phyloP scores from a whole-genome alignment of 495 filamentous ascomycete genomes.

The Umbilicaria muhlenbergii region DNA sequence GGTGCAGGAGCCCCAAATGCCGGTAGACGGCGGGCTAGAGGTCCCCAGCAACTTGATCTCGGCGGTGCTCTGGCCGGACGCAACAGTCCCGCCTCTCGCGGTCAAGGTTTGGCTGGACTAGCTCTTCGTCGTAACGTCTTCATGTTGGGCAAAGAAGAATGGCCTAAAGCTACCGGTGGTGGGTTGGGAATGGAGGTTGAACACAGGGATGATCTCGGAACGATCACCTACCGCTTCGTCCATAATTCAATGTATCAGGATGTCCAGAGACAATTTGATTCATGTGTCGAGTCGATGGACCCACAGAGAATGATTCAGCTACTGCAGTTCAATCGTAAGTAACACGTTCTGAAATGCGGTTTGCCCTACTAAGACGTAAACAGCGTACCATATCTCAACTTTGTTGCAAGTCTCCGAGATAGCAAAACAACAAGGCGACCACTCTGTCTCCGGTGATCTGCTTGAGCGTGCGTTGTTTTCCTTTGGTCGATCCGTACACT shows the following conservation, averaged over 20 bases:
- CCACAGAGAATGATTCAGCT: constrained; percentile 52
- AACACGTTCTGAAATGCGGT: background rate
- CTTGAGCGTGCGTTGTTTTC: constrained; percentile 86
- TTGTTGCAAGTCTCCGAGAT: constrained; percentile 87
- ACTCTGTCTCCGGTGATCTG: constrained; percentile 69
- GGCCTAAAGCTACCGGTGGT: constrained; percentile 66
- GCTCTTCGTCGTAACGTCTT: constrained; percentile 64
- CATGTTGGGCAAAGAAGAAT: constrained; percentile 78
- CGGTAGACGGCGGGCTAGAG: constrained; percentile 34
- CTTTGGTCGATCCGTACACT: constrained; percentile 73
- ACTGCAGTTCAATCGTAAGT: constrained; percentile 45
- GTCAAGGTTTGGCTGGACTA: constrained; percentile 49
- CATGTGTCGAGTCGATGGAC: constrained; percentile 67
- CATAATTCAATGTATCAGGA: constrained; percentile 65
- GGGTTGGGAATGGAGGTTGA: constrained; percentile 74
- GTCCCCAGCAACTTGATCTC: constrained; percentile 44
- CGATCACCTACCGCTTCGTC: constrained; percentile 53
- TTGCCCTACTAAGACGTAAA: background rate
- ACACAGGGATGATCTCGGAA: constrained; percentile 31
- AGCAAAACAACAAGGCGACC: constrained; percentile 76
- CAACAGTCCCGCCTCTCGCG: constrained; percentile 37
- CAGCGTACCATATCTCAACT: constrained; percentile 78
- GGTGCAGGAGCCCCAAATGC: constrained; percentile 25
- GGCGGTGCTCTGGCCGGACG: constrained; percentile 52
- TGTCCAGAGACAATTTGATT: constrained; percentile 60